Percentiles rank a stretch among this genome's conserved stretches.
phyloP scores from a whole-genome alignment of 2,329 filamentous ascomycete species.

The Colletotrichum filicis region DNA sequence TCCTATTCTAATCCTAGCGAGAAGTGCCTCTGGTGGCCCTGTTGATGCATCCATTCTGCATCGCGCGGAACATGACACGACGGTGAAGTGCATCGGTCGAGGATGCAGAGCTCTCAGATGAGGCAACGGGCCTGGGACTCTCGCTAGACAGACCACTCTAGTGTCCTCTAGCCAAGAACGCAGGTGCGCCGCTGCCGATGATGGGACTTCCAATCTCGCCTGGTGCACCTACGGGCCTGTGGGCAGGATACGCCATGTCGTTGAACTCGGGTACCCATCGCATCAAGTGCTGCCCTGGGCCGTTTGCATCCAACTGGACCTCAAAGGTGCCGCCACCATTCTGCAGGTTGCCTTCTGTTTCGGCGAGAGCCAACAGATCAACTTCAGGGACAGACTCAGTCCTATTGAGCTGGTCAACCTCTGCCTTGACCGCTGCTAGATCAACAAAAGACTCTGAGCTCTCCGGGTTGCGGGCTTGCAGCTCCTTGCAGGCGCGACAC shows the following conservation, averaged over 20 bases:
- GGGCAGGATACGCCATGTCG: constrained; percentile 49
- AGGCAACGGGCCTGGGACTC: background rate
- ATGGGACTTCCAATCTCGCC: constrained; percentile 79
- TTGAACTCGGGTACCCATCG: constrained; percentile 66
- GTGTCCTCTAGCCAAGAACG: constrained; percentile 30
- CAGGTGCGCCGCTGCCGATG: constrained; percentile 52
- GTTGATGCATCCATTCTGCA: constrained; percentile 16
- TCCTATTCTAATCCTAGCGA: background rate
- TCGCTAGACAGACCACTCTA: constrained; percentile 24
- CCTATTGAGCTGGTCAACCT: constrained; percentile 46
- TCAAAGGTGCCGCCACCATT: constrained; percentile 95
- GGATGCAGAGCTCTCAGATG: background rate
- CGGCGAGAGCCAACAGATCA: constrained; percentile 86
- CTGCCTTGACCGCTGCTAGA: constrained; percentile 73
- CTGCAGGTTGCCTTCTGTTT: constrained; percentile 85
- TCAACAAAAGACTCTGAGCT: constrained; percentile 75
- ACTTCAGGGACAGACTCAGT: constrained; percentile 57
- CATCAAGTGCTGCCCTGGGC: constrained; percentile 53
- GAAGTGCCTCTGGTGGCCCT: background rate
- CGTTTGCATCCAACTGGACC: constrained; percentile 63
- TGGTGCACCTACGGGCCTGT: constrained; percentile 64
- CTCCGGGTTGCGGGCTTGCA: constrained; percentile 51
- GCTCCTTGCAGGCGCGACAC: constrained; percentile 79
- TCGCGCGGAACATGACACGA: constrained; percentile 9
- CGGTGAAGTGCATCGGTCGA: background rate